Evolutionary conservation across 257 asterid genomes (phyloP).

Genomic region (Asclepias syriaca): DNA sequence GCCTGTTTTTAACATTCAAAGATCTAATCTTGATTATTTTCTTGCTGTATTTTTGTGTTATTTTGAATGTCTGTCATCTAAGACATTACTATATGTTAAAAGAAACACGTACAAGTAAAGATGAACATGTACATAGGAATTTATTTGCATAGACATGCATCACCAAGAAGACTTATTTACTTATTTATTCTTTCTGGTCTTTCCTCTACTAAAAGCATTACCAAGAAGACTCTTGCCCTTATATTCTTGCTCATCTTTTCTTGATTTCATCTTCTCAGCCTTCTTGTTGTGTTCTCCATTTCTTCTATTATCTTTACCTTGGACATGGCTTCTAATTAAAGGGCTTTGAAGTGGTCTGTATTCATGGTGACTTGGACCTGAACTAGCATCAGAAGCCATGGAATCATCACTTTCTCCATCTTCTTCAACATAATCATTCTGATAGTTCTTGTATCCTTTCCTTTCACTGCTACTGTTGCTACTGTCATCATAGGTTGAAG

Average conservation of each 20-base stretch:
- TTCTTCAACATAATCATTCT: conserved; percentile 14
- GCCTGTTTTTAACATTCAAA: neutral
- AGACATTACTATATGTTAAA: neutral
- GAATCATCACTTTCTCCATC: conserved; percentile 70
- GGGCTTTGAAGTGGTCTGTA: conserved; percentile 16
- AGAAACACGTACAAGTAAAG: neutral
- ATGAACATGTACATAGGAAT: neutral
- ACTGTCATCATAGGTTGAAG: conserved; percentile 37
- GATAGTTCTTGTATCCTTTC: conserved; percentile 10
- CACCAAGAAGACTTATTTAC: too few relatives aligned
- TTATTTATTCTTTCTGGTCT: conserved; percentile 19
- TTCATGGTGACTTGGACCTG: conserved; percentile 69
- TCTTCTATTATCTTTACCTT: conserved; percentile 29
- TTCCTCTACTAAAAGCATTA: conserved; percentile 22
- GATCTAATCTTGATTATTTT: neutral
- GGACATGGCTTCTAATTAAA: conserved; percentile 18
- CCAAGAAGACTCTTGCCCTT: conserved; percentile 34
- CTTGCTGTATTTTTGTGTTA: neutral
- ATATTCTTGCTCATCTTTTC: conserved; percentile 38
- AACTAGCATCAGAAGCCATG: conserved; percentile 93
- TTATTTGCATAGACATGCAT: conserved; percentile 8
- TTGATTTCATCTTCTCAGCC: conserved; percentile 40
- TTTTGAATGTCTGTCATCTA: neutral
- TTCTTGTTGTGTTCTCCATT: conserved; percentile 34
- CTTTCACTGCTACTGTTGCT: conserved; percentile 21